Conservation (phyloP, 2,329 filamentous ascomycete species). For the Colletotrichum gloeosporioides region DNA sequence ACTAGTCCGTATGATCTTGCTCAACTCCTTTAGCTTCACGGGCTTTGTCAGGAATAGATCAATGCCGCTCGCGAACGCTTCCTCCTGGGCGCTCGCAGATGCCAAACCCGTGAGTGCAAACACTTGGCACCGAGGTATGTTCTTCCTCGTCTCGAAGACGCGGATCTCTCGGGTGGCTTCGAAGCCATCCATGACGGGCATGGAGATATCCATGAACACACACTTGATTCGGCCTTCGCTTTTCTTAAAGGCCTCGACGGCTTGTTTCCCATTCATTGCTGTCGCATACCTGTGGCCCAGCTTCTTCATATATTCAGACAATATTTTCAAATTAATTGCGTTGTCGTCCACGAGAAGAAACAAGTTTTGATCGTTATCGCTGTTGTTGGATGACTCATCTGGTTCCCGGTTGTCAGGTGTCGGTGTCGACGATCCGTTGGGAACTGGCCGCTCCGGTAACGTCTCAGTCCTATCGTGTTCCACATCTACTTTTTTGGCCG, state of each 20-base stretch:
- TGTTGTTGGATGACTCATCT: background rate
- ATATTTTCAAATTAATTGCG: slow-evolving; percentile 40
- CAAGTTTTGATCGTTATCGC: background rate
- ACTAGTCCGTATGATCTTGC: slow-evolving; percentile 2
- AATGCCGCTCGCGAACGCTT: slow-evolving; percentile 57
- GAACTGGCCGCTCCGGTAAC: background rate
- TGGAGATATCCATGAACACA: slow-evolving; percentile 56
- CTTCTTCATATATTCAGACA: slow-evolving; percentile 39
- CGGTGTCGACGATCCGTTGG: background rate
- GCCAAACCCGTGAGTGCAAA: slow-evolving; percentile 60
- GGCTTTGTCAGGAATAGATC: slow-evolving; percentile 62
- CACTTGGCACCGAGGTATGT: slow-evolving; percentile 47
- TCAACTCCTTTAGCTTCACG: slow-evolving; percentile 47
- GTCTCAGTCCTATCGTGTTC: background rate
- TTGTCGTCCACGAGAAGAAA: slow-evolving; percentile 48
- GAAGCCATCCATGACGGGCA: slow-evolving; percentile 62
- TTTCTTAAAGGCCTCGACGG: slow-evolving; percentile 32
- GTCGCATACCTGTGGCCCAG: slow-evolving; percentile 32
- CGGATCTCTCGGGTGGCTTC: slow-evolving; percentile 56
- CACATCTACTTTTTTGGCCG: background rate
- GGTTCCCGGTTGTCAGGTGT: background rate
- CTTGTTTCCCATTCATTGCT: slow-evolving; percentile 39
- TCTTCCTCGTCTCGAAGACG: slow-evolving; percentile 48
- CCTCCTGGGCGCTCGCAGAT: slow-evolving; percentile 53
- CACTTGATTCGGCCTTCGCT: slow-evolving; percentile 29